Evolutionary conservation across 2,329 filamentous ascomycete species (phyloP).

Genomic region (Epichloe hybrida): DNA sequence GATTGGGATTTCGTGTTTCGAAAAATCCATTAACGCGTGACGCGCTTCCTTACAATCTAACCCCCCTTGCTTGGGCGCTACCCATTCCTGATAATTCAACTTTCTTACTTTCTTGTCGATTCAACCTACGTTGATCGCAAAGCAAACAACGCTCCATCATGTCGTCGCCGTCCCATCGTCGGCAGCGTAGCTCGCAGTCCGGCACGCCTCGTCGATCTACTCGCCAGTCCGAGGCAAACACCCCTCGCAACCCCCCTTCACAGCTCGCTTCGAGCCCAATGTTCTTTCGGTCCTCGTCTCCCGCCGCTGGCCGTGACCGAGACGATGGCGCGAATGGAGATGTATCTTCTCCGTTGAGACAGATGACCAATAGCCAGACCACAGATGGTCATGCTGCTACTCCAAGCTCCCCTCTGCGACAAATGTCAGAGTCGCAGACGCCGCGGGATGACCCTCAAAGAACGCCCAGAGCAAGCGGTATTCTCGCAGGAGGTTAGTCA

Average conservation of each 20-base stretch:
- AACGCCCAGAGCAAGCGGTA: constrained; percentile 55
- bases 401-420: constrained; percentile 47
- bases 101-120: neutral
- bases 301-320: constrained; percentile 11
- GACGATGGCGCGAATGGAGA: constrained; percentile 20
- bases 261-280: constrained; percentile 65
- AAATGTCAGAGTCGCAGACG: constrained; percentile 44
- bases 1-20: neutral
- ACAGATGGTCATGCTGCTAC: constrained; percentile 23
- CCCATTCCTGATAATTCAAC: neutral
- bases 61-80: neutral
- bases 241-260: constrained; percentile 34
- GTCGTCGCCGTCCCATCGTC: constrained; percentile 33
- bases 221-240: constrained; percentile 24
- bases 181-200: constrained; percentile 38
- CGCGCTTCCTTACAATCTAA: too few relatives aligned
- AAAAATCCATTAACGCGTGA: constrained; percentile 2
- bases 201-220: constrained; percentile 26
- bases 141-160: constrained; percentile 15
- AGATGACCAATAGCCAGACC: constrained; percentile 44
- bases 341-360: constrained; percentile 40
- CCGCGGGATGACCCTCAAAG: constrained; percentile 41
- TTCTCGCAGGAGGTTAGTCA: constrained; percentile 47
- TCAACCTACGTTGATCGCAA: neutral
- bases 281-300: constrained; percentile 49